These are phyloP conservation scores for Alternaria gansuensis DNA, from an alignment of 2,329 filamentous ascomycete species.

Conservation along the genomic window DNA sequence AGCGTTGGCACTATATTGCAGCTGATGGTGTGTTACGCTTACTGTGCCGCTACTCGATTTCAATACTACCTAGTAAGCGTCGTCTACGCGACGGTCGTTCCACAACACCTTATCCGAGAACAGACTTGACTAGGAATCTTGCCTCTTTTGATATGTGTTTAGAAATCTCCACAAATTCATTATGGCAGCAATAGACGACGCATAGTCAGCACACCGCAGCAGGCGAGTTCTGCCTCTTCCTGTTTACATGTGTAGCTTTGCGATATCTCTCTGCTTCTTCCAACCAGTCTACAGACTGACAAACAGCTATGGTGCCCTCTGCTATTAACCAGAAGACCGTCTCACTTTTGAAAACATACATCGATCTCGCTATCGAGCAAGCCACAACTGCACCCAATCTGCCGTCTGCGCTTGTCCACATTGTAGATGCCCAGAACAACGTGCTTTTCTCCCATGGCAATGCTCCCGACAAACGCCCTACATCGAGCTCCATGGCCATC, in stretches of 20 bases:
- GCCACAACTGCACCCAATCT: constrained; percentile 7
- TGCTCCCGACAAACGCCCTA: constrained; percentile 16
- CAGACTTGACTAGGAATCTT: background rate
- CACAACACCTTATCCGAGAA: background rate
- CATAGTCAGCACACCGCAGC: background rate
- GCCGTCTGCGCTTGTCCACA: constrained; percentile 33
- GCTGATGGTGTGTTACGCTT: background rate
- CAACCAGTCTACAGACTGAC: no score
- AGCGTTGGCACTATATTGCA: no score
- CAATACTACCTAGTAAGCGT: no score
- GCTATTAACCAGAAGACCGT: constrained; percentile 7
- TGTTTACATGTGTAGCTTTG: no score
- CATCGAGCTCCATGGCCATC: constrained; percentile 25
- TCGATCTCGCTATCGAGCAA: constrained; percentile 20
- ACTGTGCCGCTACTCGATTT: background rate
- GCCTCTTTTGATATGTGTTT: no score
- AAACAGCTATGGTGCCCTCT: constrained; percentile 19
- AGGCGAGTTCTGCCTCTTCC: background rate
- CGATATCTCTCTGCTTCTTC: no score
- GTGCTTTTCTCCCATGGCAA: constrained; percentile 33
- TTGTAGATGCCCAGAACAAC: constrained; percentile 28
- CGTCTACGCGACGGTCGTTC: background rate
- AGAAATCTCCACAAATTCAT: no score
- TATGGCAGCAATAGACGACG: background rate
- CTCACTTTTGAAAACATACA: constrained; percentile 16